phyloP scores from a whole-genome alignment of 805 yeast genomes.

The Pichia occidentalis region DNA sequence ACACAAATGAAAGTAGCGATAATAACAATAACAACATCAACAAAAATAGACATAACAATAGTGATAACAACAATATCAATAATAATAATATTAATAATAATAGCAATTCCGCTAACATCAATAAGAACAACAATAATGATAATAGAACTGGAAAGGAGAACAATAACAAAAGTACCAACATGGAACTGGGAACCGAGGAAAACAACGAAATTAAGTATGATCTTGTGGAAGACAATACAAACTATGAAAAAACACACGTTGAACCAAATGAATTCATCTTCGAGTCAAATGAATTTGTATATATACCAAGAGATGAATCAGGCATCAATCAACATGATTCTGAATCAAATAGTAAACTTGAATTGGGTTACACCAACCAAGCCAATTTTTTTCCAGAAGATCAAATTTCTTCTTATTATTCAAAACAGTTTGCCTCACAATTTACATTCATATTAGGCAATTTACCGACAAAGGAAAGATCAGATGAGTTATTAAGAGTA shows the following conservation, averaged over 20 bases:
- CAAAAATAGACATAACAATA: too few relatives aligned
- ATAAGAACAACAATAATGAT: not conserved
- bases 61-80: too few relatives aligned
- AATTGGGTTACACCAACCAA: not conserved
- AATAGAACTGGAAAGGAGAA: not conserved
- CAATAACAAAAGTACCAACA: not conserved
- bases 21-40: too few relatives aligned
- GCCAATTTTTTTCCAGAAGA: not conserved
- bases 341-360: not conserved
- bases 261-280: not conserved
- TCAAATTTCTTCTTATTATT: slow-evolving; percentile 5
- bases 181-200: not conserved
- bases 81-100: slow-evolving; percentile 12
- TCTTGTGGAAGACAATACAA: slow-evolving; percentile 4
- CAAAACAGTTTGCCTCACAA: slow-evolving; percentile 14
- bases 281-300: not conserved
- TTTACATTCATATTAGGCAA: slow-evolving; percentile 28
- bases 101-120: slow-evolving; percentile 7
- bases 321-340: not conserved
- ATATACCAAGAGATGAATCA: slow-evolving; percentile 5
- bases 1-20: too few relatives aligned
- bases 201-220: too few relatives aligned
- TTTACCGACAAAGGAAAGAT: slow-evolving; percentile 43
- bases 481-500: slow-evolving; percentile 41
- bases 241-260: not conserved